These are phyloP conservation scores for Blastocystis sp. DNA, from an alignment of 352 stramenopile species.

Conservation along the genomic window DNA sequence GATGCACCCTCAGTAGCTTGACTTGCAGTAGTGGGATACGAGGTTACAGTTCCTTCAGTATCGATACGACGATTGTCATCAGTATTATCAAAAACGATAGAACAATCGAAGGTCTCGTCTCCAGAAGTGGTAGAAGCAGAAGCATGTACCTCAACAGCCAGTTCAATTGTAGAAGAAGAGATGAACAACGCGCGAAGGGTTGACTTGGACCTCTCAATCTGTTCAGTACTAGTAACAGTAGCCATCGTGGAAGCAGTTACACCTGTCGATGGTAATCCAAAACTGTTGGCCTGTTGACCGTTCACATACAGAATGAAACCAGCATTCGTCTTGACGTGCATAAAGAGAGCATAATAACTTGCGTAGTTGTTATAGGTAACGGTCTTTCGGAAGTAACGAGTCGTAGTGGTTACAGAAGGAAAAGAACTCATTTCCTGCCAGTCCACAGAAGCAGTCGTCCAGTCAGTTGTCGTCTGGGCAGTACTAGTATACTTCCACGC, in stretches of 20 bases:
- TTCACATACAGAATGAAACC: conserved; percentile 51
- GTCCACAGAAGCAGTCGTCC: conserved; percentile 5
- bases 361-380: background rate
- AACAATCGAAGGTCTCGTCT: background rate
- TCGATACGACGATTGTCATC: background rate
- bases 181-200: background rate
- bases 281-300: background rate
- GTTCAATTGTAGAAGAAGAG: background rate
- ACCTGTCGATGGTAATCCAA: background rate
- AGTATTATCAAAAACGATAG: background rate
- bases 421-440: background rate
- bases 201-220: background rate
- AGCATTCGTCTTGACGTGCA: conserved; percentile 17
- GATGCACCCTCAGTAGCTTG: background rate
- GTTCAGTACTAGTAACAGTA: background rate
- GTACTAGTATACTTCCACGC: conserved; percentile 14
- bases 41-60: background rate
- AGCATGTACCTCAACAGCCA: conserved; percentile 52
- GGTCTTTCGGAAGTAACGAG: conserved; percentile 51
- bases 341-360: conserved; percentile 5
- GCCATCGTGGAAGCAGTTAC: background rate
- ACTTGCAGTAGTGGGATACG: background rate
- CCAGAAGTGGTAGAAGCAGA: background rate
- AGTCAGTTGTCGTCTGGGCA: background rate
- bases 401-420: conserved; percentile 31